Conservation (phyloP, 2,329 filamentous ascomycete species). For the Penicillium sp. region DNA sequence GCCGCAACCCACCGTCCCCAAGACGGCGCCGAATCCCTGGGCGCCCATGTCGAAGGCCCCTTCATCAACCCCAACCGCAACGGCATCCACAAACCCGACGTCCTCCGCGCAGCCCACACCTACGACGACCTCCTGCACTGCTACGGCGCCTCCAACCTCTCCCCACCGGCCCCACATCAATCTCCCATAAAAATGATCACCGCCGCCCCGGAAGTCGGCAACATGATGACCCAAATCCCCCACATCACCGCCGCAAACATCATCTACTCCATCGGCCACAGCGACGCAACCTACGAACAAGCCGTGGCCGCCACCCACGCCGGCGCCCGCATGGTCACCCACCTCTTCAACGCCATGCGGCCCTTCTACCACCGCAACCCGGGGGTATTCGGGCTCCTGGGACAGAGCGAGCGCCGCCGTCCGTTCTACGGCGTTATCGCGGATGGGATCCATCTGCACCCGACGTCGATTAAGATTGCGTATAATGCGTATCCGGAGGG, state of each 20-base stretch:
- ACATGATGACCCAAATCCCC: constrained; percentile 69
- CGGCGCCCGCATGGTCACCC: constrained; percentile 86
- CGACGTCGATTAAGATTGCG: constrained; percentile 84
- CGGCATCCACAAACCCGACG: constrained; percentile 76
- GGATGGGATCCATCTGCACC: constrained; percentile 87
- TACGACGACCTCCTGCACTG: constrained; percentile 58
- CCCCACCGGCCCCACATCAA: background rate
- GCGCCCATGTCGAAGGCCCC: constrained; percentile 87
- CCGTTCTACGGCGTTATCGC: constrained; percentile 89
- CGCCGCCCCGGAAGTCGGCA: constrained; percentile 77
- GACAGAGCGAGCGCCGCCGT: constrained; percentile 57
- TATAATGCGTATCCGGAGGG: constrained; percentile 83
- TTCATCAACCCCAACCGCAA: constrained; percentile 84
- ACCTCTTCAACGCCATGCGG: constrained; percentile 92
- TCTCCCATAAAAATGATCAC: constrained; percentile 74
- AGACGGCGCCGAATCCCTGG: constrained; percentile 81
- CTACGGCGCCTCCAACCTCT: constrained; percentile 70
- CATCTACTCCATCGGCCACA: constrained; percentile 80
- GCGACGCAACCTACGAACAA: constrained; percentile 83
- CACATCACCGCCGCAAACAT: constrained; percentile 67
- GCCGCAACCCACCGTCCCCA: constrained; percentile 59
- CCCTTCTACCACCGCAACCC: constrained; percentile 90
- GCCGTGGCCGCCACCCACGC: constrained; percentile 70
- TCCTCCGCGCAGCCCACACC: constrained; percentile 66
- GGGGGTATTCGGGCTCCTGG: constrained; percentile 83